These are phyloP conservation scores for Coemansia biformis DNA, from an alignment of 192 early-diverging fungal genomes.

Conservation along the genomic window DNA sequence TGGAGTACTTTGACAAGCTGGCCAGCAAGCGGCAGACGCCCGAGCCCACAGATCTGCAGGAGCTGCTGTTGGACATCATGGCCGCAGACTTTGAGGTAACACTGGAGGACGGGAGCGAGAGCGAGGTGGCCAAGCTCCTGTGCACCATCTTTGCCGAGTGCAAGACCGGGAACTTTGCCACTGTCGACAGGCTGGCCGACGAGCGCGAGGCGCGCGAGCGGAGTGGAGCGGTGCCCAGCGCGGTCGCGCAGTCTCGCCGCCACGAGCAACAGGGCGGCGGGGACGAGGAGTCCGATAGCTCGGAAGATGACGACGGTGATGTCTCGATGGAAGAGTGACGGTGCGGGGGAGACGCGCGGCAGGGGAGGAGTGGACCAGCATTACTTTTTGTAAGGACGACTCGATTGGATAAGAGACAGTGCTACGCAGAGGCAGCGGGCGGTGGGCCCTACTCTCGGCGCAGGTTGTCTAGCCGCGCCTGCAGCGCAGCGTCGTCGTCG, in stretches of 20 bases:
- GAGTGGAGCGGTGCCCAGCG: slow-evolving; percentile 3
- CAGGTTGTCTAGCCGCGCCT: slow-evolving; percentile 83
- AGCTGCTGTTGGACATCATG: slow-evolving; percentile 31
- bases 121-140: slow-evolving; percentile 27
- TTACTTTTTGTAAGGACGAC: no score
- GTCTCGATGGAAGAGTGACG: slow-evolving; percentile 9
- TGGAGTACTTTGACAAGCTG: slow-evolving; percentile 56
- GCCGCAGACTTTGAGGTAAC: slow-evolving; percentile 31
- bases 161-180: slow-evolving; percentile 24
- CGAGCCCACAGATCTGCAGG: slow-evolving; percentile 39
- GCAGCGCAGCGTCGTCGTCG: slow-evolving; percentile 71
- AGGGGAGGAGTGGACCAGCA: neutral
- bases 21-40: slow-evolving; percentile 18
- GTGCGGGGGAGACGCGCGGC: neutral
- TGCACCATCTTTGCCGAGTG: slow-evolving; percentile 35
- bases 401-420: no score
- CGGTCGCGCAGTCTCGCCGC: slow-evolving; percentile 20
- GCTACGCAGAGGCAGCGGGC: no score
- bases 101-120: slow-evolving; percentile 42
- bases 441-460: slow-evolving; percentile 82
- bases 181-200: slow-evolving; percentile 30
- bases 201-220: slow-evolving; percentile 34
- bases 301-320: slow-evolving; percentile 9
- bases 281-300: slow-evolving; percentile 5
- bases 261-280: neutral